Evolutionary conservation across 164 flowering plant species (phyloP).

Genomic region (Taxillus chinensis): DNA sequence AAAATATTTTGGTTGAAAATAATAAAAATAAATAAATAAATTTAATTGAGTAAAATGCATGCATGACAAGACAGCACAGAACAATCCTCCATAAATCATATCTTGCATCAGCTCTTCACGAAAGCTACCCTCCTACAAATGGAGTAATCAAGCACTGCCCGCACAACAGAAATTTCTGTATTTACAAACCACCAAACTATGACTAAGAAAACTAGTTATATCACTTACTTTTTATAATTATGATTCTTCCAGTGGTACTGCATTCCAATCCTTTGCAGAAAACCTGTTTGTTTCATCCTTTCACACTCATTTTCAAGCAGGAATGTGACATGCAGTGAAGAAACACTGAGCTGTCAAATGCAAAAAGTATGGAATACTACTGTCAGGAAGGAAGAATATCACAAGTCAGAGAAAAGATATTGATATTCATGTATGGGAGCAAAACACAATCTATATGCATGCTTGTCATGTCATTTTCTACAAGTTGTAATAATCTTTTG

Average conservation of each 20-base stretch:
- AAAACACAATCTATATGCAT: no score
- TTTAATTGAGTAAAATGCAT: no score
- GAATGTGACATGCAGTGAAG: conserved; percentile 86
- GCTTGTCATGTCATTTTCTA: no score
- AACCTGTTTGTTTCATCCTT: conserved; percentile 55
- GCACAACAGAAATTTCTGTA: no score
- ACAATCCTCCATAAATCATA: no score
- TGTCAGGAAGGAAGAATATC: background rate
- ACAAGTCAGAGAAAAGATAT: background rate
- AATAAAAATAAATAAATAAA: no score
- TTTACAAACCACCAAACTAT: background rate
- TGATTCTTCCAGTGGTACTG: conserved; percentile 96
- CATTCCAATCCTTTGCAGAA: conserved; percentile 86
- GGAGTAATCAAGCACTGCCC: no score
- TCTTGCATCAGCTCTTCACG: no score
- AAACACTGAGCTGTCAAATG: conserved; percentile 55
- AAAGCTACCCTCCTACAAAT: no score
- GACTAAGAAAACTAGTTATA: background rate
- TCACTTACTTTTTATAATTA: conserved; percentile 59
- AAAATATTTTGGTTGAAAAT: no score
- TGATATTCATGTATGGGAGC: background rate
- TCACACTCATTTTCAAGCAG: conserved; percentile 66
- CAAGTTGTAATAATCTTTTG: no score
- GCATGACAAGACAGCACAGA: no score
- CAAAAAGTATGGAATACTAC: background rate